phyloP scores from a whole-genome alignment of 2,329 filamentous ascomycete genomes.

The Parastagonospora avenae region DNA sequence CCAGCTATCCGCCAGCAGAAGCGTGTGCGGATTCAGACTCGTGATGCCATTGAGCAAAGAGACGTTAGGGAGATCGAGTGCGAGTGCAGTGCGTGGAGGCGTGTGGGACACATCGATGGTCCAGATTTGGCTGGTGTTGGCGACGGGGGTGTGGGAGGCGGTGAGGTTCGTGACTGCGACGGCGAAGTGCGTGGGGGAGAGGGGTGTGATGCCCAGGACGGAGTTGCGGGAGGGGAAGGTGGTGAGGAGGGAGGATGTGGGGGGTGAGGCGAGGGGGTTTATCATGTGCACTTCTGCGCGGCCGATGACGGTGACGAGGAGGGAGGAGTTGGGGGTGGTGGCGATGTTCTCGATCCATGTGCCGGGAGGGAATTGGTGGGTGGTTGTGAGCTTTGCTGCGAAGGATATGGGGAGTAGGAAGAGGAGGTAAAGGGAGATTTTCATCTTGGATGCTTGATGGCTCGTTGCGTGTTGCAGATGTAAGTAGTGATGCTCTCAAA shows the following conservation, averaged over 20 bases:
- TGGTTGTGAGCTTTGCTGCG: conserved; percentile 7
- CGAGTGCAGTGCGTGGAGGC: neutral
- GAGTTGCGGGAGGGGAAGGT: conserved; percentile 28
- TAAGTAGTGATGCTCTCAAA: neutral
- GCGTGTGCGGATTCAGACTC: conserved; percentile 13
- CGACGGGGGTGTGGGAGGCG: conserved; percentile 1
- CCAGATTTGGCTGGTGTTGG: conserved; percentile 21
- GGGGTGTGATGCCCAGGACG: conserved; percentile 47
- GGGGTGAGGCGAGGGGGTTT: conserved; percentile 30
- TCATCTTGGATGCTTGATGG: neutral
- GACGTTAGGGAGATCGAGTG: neutral
- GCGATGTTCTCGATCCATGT: conserved; percentile 48
- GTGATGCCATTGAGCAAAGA: conserved; percentile 31
- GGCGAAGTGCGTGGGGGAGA: conserved; percentile 39
- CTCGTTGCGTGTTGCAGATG: neutral
- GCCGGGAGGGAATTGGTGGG: conserved; percentile 32
- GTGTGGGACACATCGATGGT: conserved; percentile 14
- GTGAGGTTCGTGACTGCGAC: conserved; percentile 30
- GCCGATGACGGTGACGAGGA: conserved; percentile 43
- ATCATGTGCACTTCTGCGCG: conserved; percentile 42
- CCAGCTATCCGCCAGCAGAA: conserved; percentile 31
- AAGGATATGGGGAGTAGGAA: conserved; percentile 1
- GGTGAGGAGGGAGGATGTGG: conserved; percentile 27
- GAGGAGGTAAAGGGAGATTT: neutral
- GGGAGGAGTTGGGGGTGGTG: conserved; percentile 42